phyloP scores from a whole-genome alignment of 1,284 basidiomycete species.

The Melampsora americana region DNA sequence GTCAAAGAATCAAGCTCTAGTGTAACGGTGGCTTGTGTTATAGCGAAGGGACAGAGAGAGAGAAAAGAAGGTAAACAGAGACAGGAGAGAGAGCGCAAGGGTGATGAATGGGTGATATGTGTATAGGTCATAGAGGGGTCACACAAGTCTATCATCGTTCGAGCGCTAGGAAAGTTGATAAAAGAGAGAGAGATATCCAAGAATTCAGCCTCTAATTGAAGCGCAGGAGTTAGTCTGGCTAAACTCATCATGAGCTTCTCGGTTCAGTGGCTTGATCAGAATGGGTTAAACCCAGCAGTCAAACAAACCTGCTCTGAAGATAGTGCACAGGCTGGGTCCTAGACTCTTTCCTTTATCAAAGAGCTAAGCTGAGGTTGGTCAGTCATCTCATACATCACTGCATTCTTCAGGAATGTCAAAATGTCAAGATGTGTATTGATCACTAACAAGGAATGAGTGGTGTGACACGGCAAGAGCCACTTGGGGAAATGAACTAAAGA shows the following conservation, averaged over 20 bases:
- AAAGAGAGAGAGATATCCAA: background rate
- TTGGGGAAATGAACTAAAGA: background rate
- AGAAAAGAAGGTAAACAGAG: background rate
- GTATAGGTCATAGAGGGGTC: background rate
- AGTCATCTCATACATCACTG: background rate
- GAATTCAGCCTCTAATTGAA: background rate
- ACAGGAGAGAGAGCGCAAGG: background rate
- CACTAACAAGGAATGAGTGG: background rate
- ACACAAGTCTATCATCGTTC: background rate
- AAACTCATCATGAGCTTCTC: background rate
- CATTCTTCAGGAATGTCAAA: background rate
- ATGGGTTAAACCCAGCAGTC: background rate
- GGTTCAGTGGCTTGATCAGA: constrained; percentile 8
- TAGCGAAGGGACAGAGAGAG: background rate
- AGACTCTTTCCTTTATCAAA: background rate
- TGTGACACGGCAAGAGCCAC: background rate
- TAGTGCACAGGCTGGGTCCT: background rate
- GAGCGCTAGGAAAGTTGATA: background rate
- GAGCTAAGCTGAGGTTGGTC: background rate
- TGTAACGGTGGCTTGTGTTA: background rate
- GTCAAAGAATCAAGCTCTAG: background rate
- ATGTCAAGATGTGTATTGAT: background rate
- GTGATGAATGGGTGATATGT: background rate
- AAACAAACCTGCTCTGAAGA: background rate
- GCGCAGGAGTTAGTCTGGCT: background rate